phyloP scores from a whole-genome alignment of 345 rosid species.

The Eutrema heterophyllum region DNA sequence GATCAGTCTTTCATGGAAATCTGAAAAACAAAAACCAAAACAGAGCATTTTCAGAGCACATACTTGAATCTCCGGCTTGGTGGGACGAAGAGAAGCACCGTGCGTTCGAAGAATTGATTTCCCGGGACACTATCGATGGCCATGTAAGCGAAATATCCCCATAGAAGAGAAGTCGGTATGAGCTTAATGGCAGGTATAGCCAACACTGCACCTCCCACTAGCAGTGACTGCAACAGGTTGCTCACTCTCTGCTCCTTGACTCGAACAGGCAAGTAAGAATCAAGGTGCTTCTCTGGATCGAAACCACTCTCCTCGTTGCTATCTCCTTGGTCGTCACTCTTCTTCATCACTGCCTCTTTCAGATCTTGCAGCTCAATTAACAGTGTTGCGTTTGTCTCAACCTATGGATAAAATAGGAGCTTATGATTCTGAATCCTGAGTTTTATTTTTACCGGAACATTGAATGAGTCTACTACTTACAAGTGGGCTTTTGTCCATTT shows the following conservation, averaged over 20 bases:
- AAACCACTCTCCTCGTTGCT: constrained; percentile 24
- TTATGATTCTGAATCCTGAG: background rate
- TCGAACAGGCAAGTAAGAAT: constrained; percentile 68
- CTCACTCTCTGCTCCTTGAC: constrained; percentile 86
- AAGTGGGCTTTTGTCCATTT: constrained; percentile 45
- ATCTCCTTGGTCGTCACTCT: constrained; percentile 24
- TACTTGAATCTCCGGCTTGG: constrained; percentile 61
- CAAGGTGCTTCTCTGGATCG: constrained; percentile 77
- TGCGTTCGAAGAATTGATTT: constrained; percentile 78
- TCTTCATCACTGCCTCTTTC: constrained; percentile 61
- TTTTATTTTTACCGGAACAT: background rate
- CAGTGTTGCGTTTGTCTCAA: constrained; percentile 34
- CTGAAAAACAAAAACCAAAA: background rate
- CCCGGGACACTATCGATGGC: constrained; percentile 86
- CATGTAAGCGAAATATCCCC: constrained; percentile 89
- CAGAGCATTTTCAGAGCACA: constrained; percentile 4
- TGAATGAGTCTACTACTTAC: constrained; percentile 34
- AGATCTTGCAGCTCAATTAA: constrained; percentile 57
- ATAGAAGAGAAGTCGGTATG: constrained; percentile 74
- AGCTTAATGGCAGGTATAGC: constrained; percentile 65
- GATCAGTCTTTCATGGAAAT: background rate
- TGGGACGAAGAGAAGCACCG: constrained; percentile 52
- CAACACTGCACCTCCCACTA: constrained; percentile 50
- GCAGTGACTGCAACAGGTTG: constrained; percentile 62
- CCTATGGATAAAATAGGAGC: background rate